A percentile compares a stretch with the other conserved stretches of the same genome.
phyloP scores from a whole-genome alignment of 805 yeast genomes.

The Saccharomycopsis amapae region DNA sequence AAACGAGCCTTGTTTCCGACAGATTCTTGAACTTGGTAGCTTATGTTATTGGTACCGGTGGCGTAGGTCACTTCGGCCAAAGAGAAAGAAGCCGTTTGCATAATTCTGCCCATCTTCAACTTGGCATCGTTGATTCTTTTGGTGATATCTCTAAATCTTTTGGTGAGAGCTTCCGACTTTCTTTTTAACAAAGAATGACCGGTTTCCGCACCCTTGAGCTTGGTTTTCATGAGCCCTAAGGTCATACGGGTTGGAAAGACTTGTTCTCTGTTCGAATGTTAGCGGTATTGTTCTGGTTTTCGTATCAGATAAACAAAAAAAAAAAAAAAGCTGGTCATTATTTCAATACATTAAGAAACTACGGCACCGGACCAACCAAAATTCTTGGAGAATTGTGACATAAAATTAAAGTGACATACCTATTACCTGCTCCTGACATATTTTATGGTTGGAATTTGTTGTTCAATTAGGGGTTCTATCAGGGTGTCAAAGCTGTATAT shows the following conservation, averaged over 20 bases:
- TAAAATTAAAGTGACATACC: constrained; percentile 26
- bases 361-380: no score
- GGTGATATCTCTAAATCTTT: constrained; percentile 93
- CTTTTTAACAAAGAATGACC: constrained; percentile 91
- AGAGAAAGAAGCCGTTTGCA: constrained; percentile 98
- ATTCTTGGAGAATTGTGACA: not conserved
- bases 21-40: constrained; percentile 91
- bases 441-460: no score
- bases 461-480: no score
- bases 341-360: no score
- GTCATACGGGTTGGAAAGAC: constrained; percentile 99
- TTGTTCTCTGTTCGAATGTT: constrained; percentile 57
- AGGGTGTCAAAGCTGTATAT: no score
- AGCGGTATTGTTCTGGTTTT: no score
- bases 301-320: not conserved
- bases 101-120: constrained; percentile 94
- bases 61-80: constrained; percentile 97
- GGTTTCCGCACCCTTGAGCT: constrained; percentile 94
- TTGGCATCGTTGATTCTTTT: constrained; percentile 90
- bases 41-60: constrained; percentile 83
- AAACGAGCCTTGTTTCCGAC: constrained; percentile 80
- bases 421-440: constrained; percentile 62
- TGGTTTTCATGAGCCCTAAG: constrained; percentile 86
- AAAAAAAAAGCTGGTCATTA: not conserved
- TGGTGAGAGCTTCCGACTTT: constrained; percentile 94